Evolutionary conservation across 805 yeast species (phyloP).

Genomic region (Kockiozyma suomiensis): DNA sequence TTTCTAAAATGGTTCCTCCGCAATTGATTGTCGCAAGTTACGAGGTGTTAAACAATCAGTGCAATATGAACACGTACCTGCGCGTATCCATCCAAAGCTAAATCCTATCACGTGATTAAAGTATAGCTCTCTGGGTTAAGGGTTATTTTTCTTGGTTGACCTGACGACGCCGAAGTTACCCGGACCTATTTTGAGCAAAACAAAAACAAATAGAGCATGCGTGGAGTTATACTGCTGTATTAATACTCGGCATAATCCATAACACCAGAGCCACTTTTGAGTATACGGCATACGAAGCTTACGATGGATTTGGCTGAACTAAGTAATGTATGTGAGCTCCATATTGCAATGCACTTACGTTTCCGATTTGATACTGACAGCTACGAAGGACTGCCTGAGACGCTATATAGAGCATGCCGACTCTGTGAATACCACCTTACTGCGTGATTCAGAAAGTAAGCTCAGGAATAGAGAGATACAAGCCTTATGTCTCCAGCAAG

Average conservation of each 20-base stretch:
- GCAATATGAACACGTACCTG: constrained; percentile 15
- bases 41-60: background rate
- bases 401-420: constrained; percentile 3
- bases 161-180: constrained; percentile 13
- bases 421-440: constrained; percentile 10
- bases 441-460: background rate
- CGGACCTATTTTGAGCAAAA: background rate
- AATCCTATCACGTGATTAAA: background rate
- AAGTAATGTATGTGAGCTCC: constrained; percentile 4
- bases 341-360: background rate
- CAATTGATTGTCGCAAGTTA: background rate
- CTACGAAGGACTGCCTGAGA: background rate
- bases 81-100: background rate
- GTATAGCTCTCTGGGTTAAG: background rate
- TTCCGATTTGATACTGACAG: background rate
- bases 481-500: constrained; percentile 1
- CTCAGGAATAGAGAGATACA: constrained; percentile 1
- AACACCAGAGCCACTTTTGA: background rate
- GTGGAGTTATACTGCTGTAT: background rate
- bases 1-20: background rate
- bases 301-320: constrained; percentile 5
- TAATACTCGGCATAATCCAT: background rate
- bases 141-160: background rate
- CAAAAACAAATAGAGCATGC: background rate
- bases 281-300: background rate